Percentiles rank a stretch among this genome's conserved stretches.
Evolutionary conservation across 768 basidiomycete species (phyloP).

Genomic region (Pholiota molesta): DNA sequence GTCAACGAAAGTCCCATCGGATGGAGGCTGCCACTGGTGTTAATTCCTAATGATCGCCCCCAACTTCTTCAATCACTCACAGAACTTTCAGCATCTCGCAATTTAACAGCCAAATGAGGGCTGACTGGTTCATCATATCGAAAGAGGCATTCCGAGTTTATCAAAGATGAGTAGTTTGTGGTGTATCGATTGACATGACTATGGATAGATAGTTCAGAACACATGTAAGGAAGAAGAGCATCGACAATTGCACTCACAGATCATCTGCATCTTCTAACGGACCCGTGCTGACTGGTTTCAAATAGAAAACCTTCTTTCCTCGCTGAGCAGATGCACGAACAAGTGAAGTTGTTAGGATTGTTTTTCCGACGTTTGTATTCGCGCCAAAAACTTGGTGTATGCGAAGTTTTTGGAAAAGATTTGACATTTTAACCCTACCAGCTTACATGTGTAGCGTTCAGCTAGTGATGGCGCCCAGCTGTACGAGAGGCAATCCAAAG

Average conservation of each 20-base stretch:
- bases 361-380: constrained; percentile 97
- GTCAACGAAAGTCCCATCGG: constrained; percentile 68
- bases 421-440: constrained; percentile 54
- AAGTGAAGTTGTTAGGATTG: constrained; percentile 84
- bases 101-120: constrained; percentile 82
- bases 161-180: constrained; percentile 36
- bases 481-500: not conserved
- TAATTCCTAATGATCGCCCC: constrained; percentile 1
- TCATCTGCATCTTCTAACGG: constrained; percentile 82
- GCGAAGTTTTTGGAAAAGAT: constrained; percentile 83
- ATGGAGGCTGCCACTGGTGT: constrained; percentile 45
- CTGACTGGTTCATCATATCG: constrained; percentile 89
- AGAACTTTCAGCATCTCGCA: constrained; percentile 36
- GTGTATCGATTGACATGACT: constrained; percentile 71
- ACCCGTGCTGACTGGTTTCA: constrained; percentile 95
- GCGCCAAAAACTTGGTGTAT: constrained; percentile 94
- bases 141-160: constrained; percentile 75
- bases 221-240: not conserved
- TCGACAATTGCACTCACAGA: constrained; percentile 46
- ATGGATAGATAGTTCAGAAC: constrained; percentile 5
- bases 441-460: not conserved
- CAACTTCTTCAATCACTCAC: constrained; percentile 24
- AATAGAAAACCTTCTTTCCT: constrained; percentile 59
- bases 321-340: constrained; percentile 71
- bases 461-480: not conserved